Evolutionary conservation across 2,329 filamentous ascomycete species (phyloP), one percentile per base, ranked within the genome.

Genomic region (Periconia sp.): DNA sequence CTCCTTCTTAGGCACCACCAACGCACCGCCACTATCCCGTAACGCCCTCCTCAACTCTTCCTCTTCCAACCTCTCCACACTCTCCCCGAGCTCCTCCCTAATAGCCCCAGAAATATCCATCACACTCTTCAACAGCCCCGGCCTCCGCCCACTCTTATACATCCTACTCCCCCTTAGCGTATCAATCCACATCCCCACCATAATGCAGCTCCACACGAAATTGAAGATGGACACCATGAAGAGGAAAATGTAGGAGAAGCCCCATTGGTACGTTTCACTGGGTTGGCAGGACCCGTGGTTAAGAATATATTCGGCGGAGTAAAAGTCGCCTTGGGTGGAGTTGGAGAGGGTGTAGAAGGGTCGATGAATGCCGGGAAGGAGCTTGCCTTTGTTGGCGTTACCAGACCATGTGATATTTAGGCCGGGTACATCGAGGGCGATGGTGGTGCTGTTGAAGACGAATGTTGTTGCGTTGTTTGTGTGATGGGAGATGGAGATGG

Each of bases 221-320:
- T 65, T 64, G 46, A 66, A 66, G 4, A 66, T 66, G 8, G 54
- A 56, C 0, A 68, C 48, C 61, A 65, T 65, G 49, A 66, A 66
- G 6, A 68, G 46, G 41, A 68, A 68, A 7, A 66, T 65, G 44
- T 68, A 67, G 0, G 63, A 67, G 38, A 67, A 67, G 1, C 63
- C 63, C 63, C 63, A 67, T 35, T 66, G 62, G 34, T 67, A 67
- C 7, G 55, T 64, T 16, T 65, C 61, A 30, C 46, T 56, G 6
- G 63, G 60, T 25, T 65, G 59, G 38, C 63, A 67, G 4, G 60
- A 61, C 17, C 60, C 56, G 34, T 64, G 51, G 3, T 41, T 33
- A 25, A 52, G 46, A 10, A 66, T 26, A 19, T 61, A 66, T 2
- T 31, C 16, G 2, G 41, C 44, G 15, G 40, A 49, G 48, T 58